phyloP scores from a whole-genome alignment of 192 early-diverging fungal genomes.

The Chytriomyces hyalinus region DNA sequence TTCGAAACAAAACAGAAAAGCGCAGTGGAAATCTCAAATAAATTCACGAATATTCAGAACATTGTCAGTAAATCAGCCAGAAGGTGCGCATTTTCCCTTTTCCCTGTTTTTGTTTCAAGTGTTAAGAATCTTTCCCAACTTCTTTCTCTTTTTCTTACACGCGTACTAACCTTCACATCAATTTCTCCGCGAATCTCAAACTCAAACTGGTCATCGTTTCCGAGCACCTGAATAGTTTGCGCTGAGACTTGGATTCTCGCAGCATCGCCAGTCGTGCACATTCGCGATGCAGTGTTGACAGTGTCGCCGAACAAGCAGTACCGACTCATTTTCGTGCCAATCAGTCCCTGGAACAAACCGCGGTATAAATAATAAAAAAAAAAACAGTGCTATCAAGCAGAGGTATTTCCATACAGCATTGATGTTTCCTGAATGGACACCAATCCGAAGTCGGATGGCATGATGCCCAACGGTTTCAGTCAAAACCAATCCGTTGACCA shows the following conservation, averaged over 20 bases:
- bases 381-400: not conserved
- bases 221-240: constrained; percentile 35
- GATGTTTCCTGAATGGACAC: constrained; percentile 46
- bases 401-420: constrained; percentile 20
- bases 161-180: constrained; percentile 36
- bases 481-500: constrained; percentile 24
- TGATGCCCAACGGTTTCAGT: constrained; percentile 19
- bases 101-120: constrained; percentile 23
- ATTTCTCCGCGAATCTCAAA: constrained; percentile 47
- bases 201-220: constrained; percentile 32
- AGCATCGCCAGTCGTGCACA: constrained; percentile 46
- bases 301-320: constrained; percentile 59
- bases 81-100: constrained; percentile 52
- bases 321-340: constrained; percentile 54
- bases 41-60: not conserved
- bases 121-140: not conserved
- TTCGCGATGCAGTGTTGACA: constrained; percentile 48
- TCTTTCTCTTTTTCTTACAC: not conserved
- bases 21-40: not conserved
- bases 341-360: constrained; percentile 37
- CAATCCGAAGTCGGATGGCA: constrained; percentile 41
- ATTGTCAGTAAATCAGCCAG: constrained; percentile 29
- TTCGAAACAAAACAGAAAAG: not conserved
- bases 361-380: not conserved
- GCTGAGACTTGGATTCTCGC: constrained; percentile 42